A percentile compares a stretch with the other conserved stretches of the same genome.
These are phyloP conservation scores for Centella asiatica DNA, from an alignment of 129 eudicot species.

Conservation along the genomic window DNA sequence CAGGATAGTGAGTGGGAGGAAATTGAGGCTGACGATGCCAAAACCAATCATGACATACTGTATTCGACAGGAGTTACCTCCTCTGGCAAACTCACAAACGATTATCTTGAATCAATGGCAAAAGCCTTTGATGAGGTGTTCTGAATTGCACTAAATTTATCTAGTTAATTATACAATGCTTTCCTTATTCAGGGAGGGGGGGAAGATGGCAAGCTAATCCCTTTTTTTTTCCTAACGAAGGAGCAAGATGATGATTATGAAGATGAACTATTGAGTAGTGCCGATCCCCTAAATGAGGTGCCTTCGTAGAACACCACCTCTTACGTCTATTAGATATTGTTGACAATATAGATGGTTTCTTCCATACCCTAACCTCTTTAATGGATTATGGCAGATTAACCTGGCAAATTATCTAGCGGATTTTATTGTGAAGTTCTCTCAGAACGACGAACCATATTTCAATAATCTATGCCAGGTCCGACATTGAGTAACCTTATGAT, in stretches of 20 bases:
- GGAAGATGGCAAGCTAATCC: neutral
- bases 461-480: slow-evolving; percentile 82
- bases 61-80: slow-evolving; percentile 38
- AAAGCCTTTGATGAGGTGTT: slow-evolving; percentile 66
- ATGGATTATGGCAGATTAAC: slow-evolving; percentile 50
- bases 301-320: neutral
- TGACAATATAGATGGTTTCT: too few relatives aligned
- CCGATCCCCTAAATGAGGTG: slow-evolving; percentile 93
- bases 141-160: neutral
- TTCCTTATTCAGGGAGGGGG: neutral
- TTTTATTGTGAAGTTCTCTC: slow-evolving; percentile 59
- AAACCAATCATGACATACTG: slow-evolving; percentile 36
- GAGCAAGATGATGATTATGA: slow-evolving; percentile 67
- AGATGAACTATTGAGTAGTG: slow-evolving; percentile 63
- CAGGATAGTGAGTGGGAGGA: slow-evolving; percentile 99
- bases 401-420: slow-evolving; percentile 51
- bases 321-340: neutral
- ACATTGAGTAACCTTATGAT: neutral
- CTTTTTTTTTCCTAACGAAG: slow-evolving; percentile 19
- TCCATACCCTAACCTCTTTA: neutral
- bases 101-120: slow-evolving; percentile 80
- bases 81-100: slow-evolving; percentile 52
- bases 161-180: neutral
- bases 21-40: slow-evolving; percentile 53
- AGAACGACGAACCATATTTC: slow-evolving; percentile 49